Base-by-base conservation (phyloP, 148 eudicot species). In the Diospyros lotus region DNA sequence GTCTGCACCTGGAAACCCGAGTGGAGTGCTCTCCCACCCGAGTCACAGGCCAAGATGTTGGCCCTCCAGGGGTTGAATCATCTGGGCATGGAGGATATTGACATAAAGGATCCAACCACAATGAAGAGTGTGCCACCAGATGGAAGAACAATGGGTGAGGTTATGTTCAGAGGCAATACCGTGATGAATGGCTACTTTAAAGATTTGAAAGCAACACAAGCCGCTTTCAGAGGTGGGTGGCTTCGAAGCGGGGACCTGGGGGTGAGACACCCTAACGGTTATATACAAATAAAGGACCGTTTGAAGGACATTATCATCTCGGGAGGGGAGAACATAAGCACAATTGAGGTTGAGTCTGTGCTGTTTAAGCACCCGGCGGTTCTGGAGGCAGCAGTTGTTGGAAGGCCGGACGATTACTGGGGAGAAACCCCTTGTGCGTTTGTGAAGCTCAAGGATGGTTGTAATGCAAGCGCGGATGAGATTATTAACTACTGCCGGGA, bases 381-480 rank as follows among this genome's bases (percentile, higher is more conserved):
- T 58, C 73, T 77, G 6, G 95, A 90, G 59, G 95, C 89, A 0
- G 92, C 92, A 5, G 86, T 90, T 46, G 95, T 90, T 56, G 95
- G 84, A 11, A 82, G 92, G 51, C 95, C 95, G 3, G 92, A 90
- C 63, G 84, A 82, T 58, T 73, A 86, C 18, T 90, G 95, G 95
- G 95, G 95, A 3, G 92, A 90, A 73, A 85, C 90, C 0, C 90
- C 92, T 58, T 90, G 95, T 69, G 95, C 95, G 3, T 90, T 90
- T 77, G 84, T 90, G 60, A 81, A 75, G 80, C 73, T 88, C 53
- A 90, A 88, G 75, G 84, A 85, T 4, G 90, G 85, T 9, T 77
- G 45, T 48, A 14, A 77, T 15, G 79, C 59, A 3, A 84, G 46
- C 60, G 48, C 75, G 40, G 80, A 52, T 40, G 90, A 90, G 44